Conservation (phyloP, 176 grass and related monocot genomes). For the Ensete ventricosum region DNA sequence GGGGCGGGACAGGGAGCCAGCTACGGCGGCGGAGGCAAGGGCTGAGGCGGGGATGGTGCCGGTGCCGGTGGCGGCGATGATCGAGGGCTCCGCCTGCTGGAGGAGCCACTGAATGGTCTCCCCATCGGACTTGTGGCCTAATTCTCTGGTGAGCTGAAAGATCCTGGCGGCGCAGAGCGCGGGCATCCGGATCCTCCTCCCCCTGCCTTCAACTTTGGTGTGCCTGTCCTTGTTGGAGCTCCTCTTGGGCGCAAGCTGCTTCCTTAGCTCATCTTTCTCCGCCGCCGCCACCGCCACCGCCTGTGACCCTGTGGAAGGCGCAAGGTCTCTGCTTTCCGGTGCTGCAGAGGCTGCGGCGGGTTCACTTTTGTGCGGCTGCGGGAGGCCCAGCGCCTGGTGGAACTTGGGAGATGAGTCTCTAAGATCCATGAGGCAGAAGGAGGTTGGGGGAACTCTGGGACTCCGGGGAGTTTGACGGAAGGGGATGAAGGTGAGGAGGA, state of each 20-base stretch:
- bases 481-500: no score
- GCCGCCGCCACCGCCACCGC: background rate
- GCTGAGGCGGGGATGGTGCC: constrained; percentile 66
- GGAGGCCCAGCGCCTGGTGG: constrained; percentile 12
- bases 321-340: no score
- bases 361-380: background rate
- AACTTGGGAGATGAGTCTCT: constrained; percentile 12
- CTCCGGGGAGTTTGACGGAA: no score
- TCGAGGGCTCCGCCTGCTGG: constrained; percentile 67
- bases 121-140: constrained; percentile 6
- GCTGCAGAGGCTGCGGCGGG: constrained; percentile 6
- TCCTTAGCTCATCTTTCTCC: constrained; percentile 27
- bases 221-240: constrained; percentile 36
- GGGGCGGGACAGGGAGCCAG: constrained; percentile 25
- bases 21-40: constrained; percentile 20
- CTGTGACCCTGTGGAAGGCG: background rate
- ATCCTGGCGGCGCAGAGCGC: constrained; percentile 68
- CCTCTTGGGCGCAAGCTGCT: constrained; percentile 50
- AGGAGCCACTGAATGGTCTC: constrained; percentile 19
- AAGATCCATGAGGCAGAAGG: constrained; percentile 4
- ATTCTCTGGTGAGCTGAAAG: constrained; percentile 69
- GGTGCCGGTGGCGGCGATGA: constrained; percentile 61
- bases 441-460: no score
- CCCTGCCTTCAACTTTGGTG: no score
- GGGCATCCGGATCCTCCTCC: constrained; percentile 69